Evolutionary conservation across 1,139 yeast species (phyloP), one percentile per base, ranked within the genome.

Genomic region (Scheffersomyces stambukii): DNA sequence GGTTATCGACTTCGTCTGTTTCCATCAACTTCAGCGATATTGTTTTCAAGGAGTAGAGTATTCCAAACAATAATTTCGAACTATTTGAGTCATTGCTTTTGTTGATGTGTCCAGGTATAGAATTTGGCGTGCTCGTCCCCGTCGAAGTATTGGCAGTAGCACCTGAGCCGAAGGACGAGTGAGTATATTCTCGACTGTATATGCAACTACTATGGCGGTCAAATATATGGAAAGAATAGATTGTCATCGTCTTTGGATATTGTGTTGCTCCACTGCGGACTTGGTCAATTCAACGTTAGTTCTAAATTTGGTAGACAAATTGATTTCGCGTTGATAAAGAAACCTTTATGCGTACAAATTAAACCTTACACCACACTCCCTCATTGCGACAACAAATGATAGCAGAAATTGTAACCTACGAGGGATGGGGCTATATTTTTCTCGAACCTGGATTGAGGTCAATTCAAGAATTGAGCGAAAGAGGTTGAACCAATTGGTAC

Each of bases 191-290:
- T 24, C 91, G 59, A 42, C 70, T 73, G 55, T 75, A 83, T 22
- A 83, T 74, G 48, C 94, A 83, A 42, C 77, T 77, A 58, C 95
- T 84, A 52, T 89, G 96, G 49, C 93, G 73, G 51, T 89, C 96
- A 51, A 81, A 89, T 31, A 89, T 74, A 79, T 88, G 83, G 52
- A 88, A 82, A 6, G 95, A 82, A 56, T 81, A 81, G 31, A 86
- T 77, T 8, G 52, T 41, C 54, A 48, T 48, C 11, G 19, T 28
- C 13, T 24, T 9, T 21, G 15, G 9, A 8, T 4, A 9, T 21
- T n/a, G 4, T 8, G n/a, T n/a, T n/a, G n/a, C n/a, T n/a, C n/a
- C n/a, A n/a, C n/a, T n/a, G n/a, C n/a, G n/a, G n/a, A n/a, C n/a
- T n/a, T n/a, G n/a, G n/a, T n/a, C n/a, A n/a, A n/a, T n/a, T n/a